Evolutionary conservation across 805 yeast species (phyloP), one percentile per base, ranked within the genome.

Genomic region (Kluyveromyces wickerhamii): DNA sequence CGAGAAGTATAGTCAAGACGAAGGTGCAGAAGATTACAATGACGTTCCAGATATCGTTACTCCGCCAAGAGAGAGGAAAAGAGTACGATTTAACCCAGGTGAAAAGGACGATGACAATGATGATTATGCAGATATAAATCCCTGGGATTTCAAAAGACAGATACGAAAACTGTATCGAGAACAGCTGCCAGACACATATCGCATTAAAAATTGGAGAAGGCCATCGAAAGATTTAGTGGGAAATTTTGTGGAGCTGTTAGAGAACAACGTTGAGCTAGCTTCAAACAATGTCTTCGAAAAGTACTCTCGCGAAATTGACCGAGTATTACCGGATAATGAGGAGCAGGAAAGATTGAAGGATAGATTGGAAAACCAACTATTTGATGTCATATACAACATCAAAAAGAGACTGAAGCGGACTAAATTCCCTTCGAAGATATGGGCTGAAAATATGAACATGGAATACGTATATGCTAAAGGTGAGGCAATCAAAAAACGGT

Each of bases 391-490:
- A 4, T 29, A 36, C 9, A 53, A 54, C 32, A 48, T 54, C 6
- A 44, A 44, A 19, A 39, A 32, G 11, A 43, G 43, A 21, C 32
- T 57, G 7, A 38, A 36, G 12, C 38, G 36, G 29, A 39, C 55
- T 4, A 40, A 42, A n/a, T 41, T 57, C 14, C 62, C 62, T 2
- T 41, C 49, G 2, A 40, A 44, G 28, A 35, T 49, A 11, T 29
- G 35, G 18, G 48, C 48, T 7, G 42, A 43, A 6, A 59, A 56
- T 28, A 23, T 54, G 24, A 56, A 56, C 34, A 45, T 51, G 5
- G 60, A 56, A 28, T 53, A 51, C 30, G 45, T 56, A 12, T 52
- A 48, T 35, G 47, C 55, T 14, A 57, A 56, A 36, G 44, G 60
- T 15, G 39, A 45, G 21, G 49, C 40, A 28, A 48, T 57, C 10